A percentile compares a stretch with the other conserved stretches of the same genome.
These are phyloP conservation scores for Chytridium lagenaria DNA, from an alignment of 371 early-diverging fungal species.

Conservation along the genomic window DNA sequence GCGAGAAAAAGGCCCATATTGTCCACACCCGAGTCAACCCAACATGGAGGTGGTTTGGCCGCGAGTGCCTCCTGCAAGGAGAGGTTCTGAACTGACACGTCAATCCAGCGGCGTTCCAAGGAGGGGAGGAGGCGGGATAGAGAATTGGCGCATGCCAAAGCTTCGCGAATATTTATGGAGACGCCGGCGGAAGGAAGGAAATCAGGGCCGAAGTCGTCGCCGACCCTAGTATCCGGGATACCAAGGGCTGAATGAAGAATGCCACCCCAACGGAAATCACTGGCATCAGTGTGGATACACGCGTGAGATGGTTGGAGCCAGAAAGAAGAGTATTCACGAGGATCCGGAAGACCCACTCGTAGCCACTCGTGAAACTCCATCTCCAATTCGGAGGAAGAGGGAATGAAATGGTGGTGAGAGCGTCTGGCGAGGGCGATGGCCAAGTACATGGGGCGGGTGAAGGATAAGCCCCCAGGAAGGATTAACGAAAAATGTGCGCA, in stretches of 20 bases:
- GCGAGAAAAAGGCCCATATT: not conserved
- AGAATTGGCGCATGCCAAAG: not conserved
- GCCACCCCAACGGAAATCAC: not conserved
- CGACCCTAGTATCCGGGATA: not conserved
- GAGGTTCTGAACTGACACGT: not conserved
- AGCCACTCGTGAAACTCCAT: conserved; percentile 14
- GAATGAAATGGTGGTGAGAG: not conserved
- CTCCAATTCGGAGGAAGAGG: not conserved
- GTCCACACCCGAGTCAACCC: not conserved
- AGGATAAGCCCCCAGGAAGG: conserved; percentile 20
- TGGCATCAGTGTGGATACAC: conserved; percentile 12
- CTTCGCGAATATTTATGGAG: conserved; percentile 12
- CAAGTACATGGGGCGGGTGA: conserved; percentile 5
- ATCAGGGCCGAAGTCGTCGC: not conserved
- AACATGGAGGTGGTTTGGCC: not conserved
- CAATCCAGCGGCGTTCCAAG: conserved; percentile 1
- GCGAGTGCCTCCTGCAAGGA: not conserved
- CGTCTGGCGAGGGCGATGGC: not conserved
- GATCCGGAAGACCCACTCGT: not conserved
- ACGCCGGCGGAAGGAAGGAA: conserved; percentile 10
- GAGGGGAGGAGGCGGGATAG: not conserved
- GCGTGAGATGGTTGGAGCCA: conserved; percentile 14
- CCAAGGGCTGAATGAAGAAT: not conserved
- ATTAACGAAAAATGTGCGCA: conserved; percentile 21
- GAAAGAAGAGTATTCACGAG: not conserved